A percentile compares a stretch with the other conserved stretches of the same genome.
These are phyloP conservation scores for Termitomyces titanicus DNA, from an alignment of 768 basidiomycete genomes.

Conservation along the genomic window DNA sequence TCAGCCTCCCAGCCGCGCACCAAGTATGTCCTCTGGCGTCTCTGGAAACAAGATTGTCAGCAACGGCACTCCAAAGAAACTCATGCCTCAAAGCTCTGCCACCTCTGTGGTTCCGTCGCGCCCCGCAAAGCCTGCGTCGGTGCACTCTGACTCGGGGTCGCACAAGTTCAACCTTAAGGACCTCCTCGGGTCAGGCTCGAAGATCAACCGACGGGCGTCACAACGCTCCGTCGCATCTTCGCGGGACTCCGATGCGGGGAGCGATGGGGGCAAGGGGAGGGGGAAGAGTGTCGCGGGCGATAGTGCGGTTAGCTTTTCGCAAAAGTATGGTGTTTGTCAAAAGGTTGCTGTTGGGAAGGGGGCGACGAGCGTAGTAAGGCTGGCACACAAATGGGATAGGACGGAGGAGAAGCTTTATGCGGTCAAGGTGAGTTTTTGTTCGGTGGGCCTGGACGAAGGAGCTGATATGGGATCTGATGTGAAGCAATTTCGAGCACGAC, in stretches of 20 bases:
- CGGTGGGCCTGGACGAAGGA: background rate
- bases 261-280: slow-evolving; percentile 20
- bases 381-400: slow-evolving; percentile 99
- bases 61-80: slow-evolving; percentile 19
- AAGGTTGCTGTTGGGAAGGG: slow-evolving; percentile 97
- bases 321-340: slow-evolving; percentile 98
- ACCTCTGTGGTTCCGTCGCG: slow-evolving; percentile 13
- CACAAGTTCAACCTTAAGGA: slow-evolving; percentile 85
- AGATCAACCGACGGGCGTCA: slow-evolving; percentile 65
- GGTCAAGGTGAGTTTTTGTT: slow-evolving; percentile 70
- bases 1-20: slow-evolving; percentile 46
- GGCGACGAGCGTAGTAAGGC: slow-evolving; percentile 93
- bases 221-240: slow-evolving; percentile 63
- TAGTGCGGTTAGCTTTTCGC: slow-evolving; percentile 46
- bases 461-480: background rate
- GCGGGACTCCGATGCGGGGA: slow-evolving; percentile 59
- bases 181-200: slow-evolving; percentile 70
- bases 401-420: slow-evolving; percentile 96
- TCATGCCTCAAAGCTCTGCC: slow-evolving; percentile 15
- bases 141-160: slow-evolving; percentile 52
- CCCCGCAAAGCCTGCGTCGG: slow-evolving; percentile 34
- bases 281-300: slow-evolving; percentile 40
- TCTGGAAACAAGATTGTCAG: slow-evolving; percentile 31
- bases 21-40: slow-evolving; percentile 42
- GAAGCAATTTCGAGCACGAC: slow-evolving; percentile 95